Evolutionary conservation across 164 flowering plant genomes (phyloP).

Genomic region (Vitis vinifera): DNA sequence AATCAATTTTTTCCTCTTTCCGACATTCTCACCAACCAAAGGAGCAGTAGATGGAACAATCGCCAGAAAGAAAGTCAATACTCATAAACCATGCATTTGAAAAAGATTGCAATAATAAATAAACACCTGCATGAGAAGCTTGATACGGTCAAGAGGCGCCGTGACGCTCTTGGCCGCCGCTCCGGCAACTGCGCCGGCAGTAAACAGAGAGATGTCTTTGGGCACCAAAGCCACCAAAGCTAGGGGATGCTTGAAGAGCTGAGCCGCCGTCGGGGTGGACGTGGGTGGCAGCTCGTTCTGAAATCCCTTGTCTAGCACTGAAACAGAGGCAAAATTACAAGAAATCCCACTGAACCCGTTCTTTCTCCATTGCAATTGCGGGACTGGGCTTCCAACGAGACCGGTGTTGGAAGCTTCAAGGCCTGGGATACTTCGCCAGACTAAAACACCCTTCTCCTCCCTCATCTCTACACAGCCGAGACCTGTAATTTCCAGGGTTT

Average conservation of each 20-base stretch:
- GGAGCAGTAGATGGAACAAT: neutral
- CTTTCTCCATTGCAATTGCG: slow-evolving; percentile 13
- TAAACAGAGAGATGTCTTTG: slow-evolving; percentile 71
- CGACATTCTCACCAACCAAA: too few relatives aligned
- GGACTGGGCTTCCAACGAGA: neutral
- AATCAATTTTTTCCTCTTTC: too few relatives aligned
- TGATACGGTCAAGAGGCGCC: slow-evolving; percentile 88
- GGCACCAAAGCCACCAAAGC: slow-evolving; percentile 70
- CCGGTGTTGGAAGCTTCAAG: slow-evolving; percentile 15
- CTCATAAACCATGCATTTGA: neutral
- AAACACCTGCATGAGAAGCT: slow-evolving; percentile 86
- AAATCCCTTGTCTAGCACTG: slow-evolving; percentile 40
- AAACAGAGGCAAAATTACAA: slow-evolving; percentile 43
- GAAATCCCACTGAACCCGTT: slow-evolving; percentile 11
- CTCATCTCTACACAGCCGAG: slow-evolving; percentile 15
- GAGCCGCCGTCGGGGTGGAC: slow-evolving; percentile 41
- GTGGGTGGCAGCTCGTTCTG: slow-evolving; percentile 26
- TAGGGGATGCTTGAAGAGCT: slow-evolving; percentile 77
- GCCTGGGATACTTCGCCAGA: slow-evolving; percentile 35
- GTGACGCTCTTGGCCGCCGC: slow-evolving; percentile 87
- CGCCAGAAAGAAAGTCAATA: neutral
- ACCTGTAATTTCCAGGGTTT: too few relatives aligned
- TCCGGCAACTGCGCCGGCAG: slow-evolving; percentile 86
- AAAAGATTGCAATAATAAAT: neutral
- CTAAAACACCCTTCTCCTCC: slow-evolving; percentile 31